Percentiles rank a stretch among this genome's conserved stretches.
Evolutionary conservation across 345 rosid species (phyloP).

Genomic region (Diplotaxis tenuifolia): DNA sequence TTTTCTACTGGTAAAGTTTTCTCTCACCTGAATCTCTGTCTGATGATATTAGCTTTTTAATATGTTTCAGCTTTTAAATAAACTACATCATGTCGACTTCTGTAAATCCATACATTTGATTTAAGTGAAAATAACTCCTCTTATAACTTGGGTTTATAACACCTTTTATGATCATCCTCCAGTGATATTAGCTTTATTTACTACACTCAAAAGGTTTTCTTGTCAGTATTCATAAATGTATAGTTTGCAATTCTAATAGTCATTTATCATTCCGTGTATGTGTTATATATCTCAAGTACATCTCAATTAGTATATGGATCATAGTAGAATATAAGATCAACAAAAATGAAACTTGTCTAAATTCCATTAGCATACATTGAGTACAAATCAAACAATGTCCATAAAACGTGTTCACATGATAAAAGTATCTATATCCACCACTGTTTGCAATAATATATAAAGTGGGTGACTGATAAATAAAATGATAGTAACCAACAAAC

Average conservation of each 20-base stretch:
- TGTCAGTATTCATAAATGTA: neutral
- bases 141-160: neutral
- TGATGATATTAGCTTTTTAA: neutral
- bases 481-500: no score
- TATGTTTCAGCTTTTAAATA: slow-evolving; percentile 3
- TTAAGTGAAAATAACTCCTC: no score
- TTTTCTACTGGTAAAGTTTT: neutral
- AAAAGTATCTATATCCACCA: no score
- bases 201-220: neutral
- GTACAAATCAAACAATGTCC: no score
- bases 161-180: neutral
- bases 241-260: no score
- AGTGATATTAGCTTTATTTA: slow-evolving; percentile 8
- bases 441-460: no score
- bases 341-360: no score
- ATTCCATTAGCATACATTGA: no score
- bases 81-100: neutral
- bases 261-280: neutral
- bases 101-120: neutral
- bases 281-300: slow-evolving; percentile 16
- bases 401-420: no score
- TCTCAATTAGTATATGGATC: no score
- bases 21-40: slow-evolving; percentile 10
- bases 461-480: no score
- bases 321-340: no score